Percentiles rank a stretch among this genome's conserved stretches.
phyloP scores from a whole-genome alignment of 2,329 filamentous ascomycete species.

The Penicillium sp. region DNA sequence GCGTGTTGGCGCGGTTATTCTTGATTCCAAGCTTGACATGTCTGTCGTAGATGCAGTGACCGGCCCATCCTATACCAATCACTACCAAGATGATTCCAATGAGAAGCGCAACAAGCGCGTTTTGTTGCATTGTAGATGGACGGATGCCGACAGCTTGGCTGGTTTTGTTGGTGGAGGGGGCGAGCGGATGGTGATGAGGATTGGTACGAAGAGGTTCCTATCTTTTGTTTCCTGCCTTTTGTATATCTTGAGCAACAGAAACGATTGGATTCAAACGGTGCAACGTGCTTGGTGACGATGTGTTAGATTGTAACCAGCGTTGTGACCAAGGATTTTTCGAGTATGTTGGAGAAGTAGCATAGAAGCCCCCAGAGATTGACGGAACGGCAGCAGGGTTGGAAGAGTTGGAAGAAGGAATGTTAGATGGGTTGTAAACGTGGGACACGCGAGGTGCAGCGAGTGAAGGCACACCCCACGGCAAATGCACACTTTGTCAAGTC shows the following conservation, averaged over 20 bases:
- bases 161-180: background rate
- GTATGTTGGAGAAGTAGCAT: background rate
- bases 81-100: slow-evolving; percentile 5
- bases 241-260: background rate
- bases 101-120: slow-evolving; percentile 14
- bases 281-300: background rate
- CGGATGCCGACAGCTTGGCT: background rate
- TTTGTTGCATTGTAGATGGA: slow-evolving; percentile 15
- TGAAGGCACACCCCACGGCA: background rate
- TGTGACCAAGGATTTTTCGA: background rate
- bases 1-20: too few species aligned
- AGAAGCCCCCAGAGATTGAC: background rate
- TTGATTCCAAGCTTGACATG: background rate
- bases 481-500: background rate
- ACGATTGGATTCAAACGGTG: background rate
- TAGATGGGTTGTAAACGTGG: background rate
- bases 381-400: background rate
- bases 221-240: background rate
- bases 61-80: slow-evolving; percentile 1
- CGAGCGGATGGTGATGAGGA: background rate
- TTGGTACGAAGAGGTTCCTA: background rate
- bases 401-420: background rate
- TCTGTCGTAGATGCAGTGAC: slow-evolving; percentile 8
- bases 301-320: background rate
- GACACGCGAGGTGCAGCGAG: background rate